Conservation (phyloP, 73 alveolate species). For the Paramecium octaurelia region DNA sequence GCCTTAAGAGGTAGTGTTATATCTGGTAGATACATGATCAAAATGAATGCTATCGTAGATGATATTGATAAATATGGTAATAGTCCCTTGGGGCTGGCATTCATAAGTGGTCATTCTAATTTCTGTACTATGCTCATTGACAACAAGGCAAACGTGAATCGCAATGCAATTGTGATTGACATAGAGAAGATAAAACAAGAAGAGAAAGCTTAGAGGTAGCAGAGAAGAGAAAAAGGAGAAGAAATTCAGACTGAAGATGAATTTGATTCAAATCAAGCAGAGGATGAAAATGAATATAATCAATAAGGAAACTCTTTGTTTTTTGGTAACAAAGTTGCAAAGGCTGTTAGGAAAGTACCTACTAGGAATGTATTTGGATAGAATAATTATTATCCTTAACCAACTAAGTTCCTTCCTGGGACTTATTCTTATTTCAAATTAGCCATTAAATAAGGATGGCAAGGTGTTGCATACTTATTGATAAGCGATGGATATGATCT, state of each 20-base stretch:
- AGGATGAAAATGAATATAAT: constrained; percentile 34
- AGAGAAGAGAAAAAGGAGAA: constrained; percentile 3
- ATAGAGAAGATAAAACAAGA: constrained; percentile 1
- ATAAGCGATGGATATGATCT: constrained; percentile 67
- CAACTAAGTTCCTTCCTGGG: not conserved
- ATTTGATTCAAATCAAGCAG: constrained; percentile 33
- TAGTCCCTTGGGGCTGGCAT: constrained; percentile 77
- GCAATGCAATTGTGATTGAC: constrained; percentile 51
- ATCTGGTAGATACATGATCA: constrained; percentile 68
- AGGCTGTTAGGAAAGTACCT: not conserved
- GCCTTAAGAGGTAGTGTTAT: constrained; percentile 75
- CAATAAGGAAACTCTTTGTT: not conserved
- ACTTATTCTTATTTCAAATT: constrained; percentile 63
- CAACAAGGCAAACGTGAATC: constrained; percentile 74
- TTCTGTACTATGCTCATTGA: constrained; percentile 73
- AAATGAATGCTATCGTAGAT: constrained; percentile 71
- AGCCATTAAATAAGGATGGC: constrained; percentile 68
- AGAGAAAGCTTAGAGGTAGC: constrained; percentile 5
- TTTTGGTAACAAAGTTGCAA: too few species aligned
- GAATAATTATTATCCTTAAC: not conserved
- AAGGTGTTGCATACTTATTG: constrained; percentile 75
- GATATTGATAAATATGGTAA: constrained; percentile 76
- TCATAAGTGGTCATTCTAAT: constrained; percentile 72
- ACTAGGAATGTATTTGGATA: not conserved
- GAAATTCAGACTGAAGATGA: constrained; percentile 22